Evolutionary conservation across 1,284 basidiomycete species (phyloP), one percentile per base, ranked within the genome.

Genomic region (Hemileia vastatrix): DNA sequence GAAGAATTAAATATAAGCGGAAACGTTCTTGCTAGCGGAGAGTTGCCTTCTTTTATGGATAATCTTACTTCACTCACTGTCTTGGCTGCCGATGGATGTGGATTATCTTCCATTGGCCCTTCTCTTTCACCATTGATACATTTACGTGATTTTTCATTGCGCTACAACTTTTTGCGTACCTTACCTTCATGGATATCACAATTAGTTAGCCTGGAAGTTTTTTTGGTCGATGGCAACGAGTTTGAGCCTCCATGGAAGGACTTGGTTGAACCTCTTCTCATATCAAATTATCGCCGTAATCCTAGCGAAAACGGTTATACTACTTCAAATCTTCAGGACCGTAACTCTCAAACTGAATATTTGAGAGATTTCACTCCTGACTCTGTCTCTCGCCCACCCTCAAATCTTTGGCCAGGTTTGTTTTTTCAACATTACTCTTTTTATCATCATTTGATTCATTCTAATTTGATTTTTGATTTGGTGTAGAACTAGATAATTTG

Each of bases 1-100:
- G 92, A 97, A 75, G 95, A 98, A 78, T 82, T 98, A 58, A 95
- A 97, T 74, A 81, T 98, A 57, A 90, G 90, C 11, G 85, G 84
- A 59, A 98, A 98, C 76, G 87, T 88, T 0, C 80, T 97, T 49
- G 84, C 65, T 2, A 64, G 65, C 4, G 62, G 87, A 52, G 84
- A 84, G 18, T 80, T 96, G 27, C 92, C 93, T 6, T 79, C 84
- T 27, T 92, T 91, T 76, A 79, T 96, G 44, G 83, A 85, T 32
- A 81, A 86, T 65, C 80, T 97, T 24, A 77, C 78, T 4, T 84
- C 84, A 65, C 82, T 98, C 55, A 85, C 88, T 47, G 86, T 97
- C 65, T 81, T 98, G 69, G 87, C 90, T 56, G 88, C 89, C 27
- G 94, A 98, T 77, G 83, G 84, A 2, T 94, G 90, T 67, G 86